These are phyloP conservation scores for Aspergillus tanneri DNA, from an alignment of 2,329 filamentous ascomycete species.

Conservation along the genomic window DNA sequence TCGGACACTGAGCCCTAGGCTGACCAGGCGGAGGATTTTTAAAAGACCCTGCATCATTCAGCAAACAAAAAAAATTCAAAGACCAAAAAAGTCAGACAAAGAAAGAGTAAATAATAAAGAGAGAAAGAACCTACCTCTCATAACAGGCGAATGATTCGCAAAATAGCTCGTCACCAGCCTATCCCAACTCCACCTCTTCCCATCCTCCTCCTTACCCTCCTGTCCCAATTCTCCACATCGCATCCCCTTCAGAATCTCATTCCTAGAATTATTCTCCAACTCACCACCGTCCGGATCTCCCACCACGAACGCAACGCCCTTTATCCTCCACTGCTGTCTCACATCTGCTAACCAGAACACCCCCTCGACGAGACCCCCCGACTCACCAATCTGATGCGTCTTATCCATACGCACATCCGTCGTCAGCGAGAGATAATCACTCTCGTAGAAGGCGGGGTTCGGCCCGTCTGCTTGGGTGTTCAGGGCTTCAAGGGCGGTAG, in stretches of 20 bases:
- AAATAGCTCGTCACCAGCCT: constrained; percentile 83
- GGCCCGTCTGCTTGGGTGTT: constrained; percentile 34
- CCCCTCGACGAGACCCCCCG: constrained; percentile 71
- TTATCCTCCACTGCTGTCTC: constrained; percentile 80
- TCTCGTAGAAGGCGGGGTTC: constrained; percentile 71
- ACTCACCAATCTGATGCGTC: constrained; percentile 67
- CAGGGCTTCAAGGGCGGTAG: constrained; percentile 70
- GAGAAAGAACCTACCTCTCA: constrained; percentile 59
- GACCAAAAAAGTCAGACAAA: constrained; percentile 3
- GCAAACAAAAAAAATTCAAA: neutral
- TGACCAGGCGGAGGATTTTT: constrained; percentile 69
- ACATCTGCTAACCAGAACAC: constrained; percentile 74
- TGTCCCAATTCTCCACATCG: constrained; percentile 39
- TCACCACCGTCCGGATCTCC: constrained; percentile 63
- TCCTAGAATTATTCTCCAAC: constrained; percentile 51
- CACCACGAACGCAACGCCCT: constrained; percentile 73
- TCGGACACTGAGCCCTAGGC: constrained; percentile 54
- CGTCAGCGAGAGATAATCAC: constrained; percentile 78
- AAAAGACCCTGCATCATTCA: constrained; percentile 57
- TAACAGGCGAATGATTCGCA: constrained; percentile 78
- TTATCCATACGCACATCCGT: constrained; percentile 90
- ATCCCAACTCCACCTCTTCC: constrained; percentile 60
- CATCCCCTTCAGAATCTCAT: constrained; percentile 60
- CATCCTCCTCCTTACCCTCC: constrained; percentile 30
- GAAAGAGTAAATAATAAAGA: neutral